Evolutionary conservation across 2,329 filamentous ascomycete species (phyloP).

Genomic region (Ophiostoma ulmi): DNA sequence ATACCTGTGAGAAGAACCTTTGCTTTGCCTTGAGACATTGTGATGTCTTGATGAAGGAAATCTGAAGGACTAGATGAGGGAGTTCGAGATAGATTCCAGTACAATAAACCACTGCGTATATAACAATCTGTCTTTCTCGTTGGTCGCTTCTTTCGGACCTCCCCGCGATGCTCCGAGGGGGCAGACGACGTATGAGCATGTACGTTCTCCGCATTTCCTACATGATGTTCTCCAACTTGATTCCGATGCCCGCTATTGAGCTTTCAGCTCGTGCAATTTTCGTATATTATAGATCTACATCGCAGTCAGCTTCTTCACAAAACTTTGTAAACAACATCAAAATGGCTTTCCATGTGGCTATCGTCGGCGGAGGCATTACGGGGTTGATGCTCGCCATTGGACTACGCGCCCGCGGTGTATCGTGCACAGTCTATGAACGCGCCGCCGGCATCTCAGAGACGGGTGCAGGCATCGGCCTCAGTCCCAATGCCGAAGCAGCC

Average conservation of each 20-base stretch:
- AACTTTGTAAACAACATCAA: neutral
- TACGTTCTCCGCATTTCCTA: neutral
- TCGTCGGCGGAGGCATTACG: slow-evolving; percentile 49
- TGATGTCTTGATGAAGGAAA: neutral
- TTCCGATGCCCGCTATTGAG: neutral
- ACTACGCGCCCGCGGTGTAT: slow-evolving; percentile 40
- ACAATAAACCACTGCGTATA: neutral
- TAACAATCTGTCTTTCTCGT: neutral
- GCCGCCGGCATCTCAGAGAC: slow-evolving; percentile 41
- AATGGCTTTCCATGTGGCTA: slow-evolving; percentile 36
- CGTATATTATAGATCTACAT: neutral
- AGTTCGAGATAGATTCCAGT: neutral
- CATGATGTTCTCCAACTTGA: neutral
- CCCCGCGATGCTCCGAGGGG: neutral
- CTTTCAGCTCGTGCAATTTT: neutral
- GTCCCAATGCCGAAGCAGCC: slow-evolving; percentile 47
- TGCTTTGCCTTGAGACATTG: neutral
- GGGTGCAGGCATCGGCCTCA: slow-evolving; percentile 49
- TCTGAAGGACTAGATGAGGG: neutral
- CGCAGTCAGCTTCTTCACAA: neutral
- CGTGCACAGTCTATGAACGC: slow-evolving; percentile 45
- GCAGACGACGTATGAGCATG: neutral
- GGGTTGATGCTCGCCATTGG: slow-evolving; percentile 46
- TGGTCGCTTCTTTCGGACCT: neutral
- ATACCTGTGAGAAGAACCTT: neutral